A percentile compares a stretch with the other conserved stretches of the same genome.
Evolutionary conservation across 2,329 filamentous ascomycete genomes (phyloP).

Genomic region (Ascocoryne sarcoides): DNA sequence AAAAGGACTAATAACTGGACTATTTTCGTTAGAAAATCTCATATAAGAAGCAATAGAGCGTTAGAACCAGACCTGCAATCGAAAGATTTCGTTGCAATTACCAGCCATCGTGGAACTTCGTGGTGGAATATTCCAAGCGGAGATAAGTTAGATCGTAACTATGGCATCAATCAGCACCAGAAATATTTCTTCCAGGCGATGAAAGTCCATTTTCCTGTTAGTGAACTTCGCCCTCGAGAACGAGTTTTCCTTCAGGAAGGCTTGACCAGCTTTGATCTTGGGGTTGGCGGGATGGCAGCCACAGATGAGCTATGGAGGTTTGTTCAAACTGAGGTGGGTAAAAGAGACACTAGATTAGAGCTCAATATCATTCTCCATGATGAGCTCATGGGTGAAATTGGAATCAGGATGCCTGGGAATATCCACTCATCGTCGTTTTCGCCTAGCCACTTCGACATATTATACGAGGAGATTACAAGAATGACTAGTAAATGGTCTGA

Average conservation of each 20-base stretch:
- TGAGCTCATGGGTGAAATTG: not conserved
- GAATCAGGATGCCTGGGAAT: constrained; percentile 2
- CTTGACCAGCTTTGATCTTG: constrained; percentile 2
- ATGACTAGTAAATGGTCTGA: not conserved
- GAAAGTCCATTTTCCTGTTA: constrained; percentile 6
- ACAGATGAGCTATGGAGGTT: constrained; percentile 3
- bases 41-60: not conserved
- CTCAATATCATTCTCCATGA: not conserved
- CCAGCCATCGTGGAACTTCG: not conserved
- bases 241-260: constrained; percentile 1
- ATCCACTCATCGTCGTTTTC: not conserved
- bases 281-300: constrained; percentile 15
- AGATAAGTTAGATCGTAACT: not conserved
- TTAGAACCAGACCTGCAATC: constrained; percentile 2
- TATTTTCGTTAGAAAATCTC: constrained; percentile 1
- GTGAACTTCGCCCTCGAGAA: constrained; percentile 1
- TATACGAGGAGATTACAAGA: not conserved
- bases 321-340: not conserved
- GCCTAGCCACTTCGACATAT: not conserved
- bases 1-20: not conserved
- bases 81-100: constrained; percentile 1
- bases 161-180: constrained; percentile 19
- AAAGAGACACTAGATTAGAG: not conserved
- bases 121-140: constrained; percentile 20
- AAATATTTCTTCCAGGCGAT: constrained; percentile 12